Evolutionary conservation across 2,329 filamentous ascomycete genomes (phyloP).

Genomic region (Fusarium sublunatum): DNA sequence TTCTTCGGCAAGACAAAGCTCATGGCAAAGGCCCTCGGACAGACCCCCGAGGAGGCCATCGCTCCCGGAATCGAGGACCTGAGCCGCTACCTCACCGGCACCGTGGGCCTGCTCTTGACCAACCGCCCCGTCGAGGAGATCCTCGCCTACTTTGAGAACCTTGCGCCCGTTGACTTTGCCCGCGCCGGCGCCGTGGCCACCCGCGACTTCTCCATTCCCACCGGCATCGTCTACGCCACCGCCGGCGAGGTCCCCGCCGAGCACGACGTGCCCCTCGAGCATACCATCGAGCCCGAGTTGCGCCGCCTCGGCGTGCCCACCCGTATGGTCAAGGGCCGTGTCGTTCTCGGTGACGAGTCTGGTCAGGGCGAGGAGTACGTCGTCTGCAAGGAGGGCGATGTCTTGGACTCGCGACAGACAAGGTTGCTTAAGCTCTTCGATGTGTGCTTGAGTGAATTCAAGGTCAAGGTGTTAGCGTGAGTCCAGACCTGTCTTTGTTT

Average conservation of each 20-base stretch:
- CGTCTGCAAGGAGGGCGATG: slow-evolving; percentile 86
- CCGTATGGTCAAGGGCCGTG: slow-evolving; percentile 86
- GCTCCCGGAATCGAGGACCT: slow-evolving; percentile 81
- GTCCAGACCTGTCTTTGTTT: slow-evolving; percentile 44
- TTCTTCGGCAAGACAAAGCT: slow-evolving; percentile 99
- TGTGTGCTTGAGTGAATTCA: slow-evolving; percentile 90
- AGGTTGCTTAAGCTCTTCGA: slow-evolving; percentile 94
- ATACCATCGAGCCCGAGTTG: slow-evolving; percentile 90
- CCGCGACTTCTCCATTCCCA: slow-evolving; percentile 82
- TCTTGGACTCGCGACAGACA: slow-evolving; percentile 90
- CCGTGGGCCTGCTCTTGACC: slow-evolving; percentile 91
- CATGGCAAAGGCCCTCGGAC: slow-evolving; percentile 94
- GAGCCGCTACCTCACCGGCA: slow-evolving; percentile 76
- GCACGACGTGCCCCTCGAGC: slow-evolving; percentile 86
- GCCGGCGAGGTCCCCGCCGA: slow-evolving; percentile 83
- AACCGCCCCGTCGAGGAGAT: slow-evolving; percentile 77
- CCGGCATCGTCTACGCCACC: slow-evolving; percentile 82
- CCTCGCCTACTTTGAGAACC: slow-evolving; percentile 76
- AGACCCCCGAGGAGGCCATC: slow-evolving; percentile 79
- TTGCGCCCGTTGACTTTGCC: slow-evolving; percentile 86
- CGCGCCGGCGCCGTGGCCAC: slow-evolving; percentile 83
- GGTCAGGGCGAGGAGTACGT: slow-evolving; percentile 72
- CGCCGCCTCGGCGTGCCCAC: slow-evolving; percentile 91
- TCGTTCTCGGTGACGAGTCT: slow-evolving; percentile 72
- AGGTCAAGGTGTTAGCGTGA: slow-evolving; percentile 79